Base-by-base conservation (phyloP, 2,329 filamentous ascomycete genomes). In the Exophiala mesophila region DNA sequence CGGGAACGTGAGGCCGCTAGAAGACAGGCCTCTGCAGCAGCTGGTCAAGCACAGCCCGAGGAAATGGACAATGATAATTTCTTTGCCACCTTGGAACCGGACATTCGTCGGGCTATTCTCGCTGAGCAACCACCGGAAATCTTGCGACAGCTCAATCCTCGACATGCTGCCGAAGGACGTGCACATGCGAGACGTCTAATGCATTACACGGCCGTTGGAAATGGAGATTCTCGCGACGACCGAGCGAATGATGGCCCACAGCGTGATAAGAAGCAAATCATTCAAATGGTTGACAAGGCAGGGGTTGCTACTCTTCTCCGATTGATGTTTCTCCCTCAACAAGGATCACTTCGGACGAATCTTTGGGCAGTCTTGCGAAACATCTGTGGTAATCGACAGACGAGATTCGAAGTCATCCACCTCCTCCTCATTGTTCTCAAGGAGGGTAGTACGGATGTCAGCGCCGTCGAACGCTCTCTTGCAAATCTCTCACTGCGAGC, bases 311-410 rank as follows among this genome's bases (percentile, higher is more conserved):
- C 92, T n/a, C 71, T 98, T 23, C 74, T 98, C 31, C 86, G 94
- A n/a, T 76, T 98, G 7, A 96, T 98, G 90, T 98, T 98, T 63
- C 88, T 97, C 56, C 85, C 87, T 35, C 87, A 96, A 53, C 86
- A 90, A 52, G 87, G 86, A 16, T 92, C 86, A 49, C 83, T 92
- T 36, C 86, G 88, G 53, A 80, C 76, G 49, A 85, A 88, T 46
- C 74, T 98, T 39, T 90, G 92, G 60, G 82, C 83, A 41, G 86
- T 98, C 39, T 81, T 98, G 38, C 80, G 87, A 49, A 88, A 95
- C 54, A 83, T 97, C 18, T 97, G 88, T 59, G 85, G 95, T 65
- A 98, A 98, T 61, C 83, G 88, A n/a, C 88, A 96, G 59, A 98
- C 92, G 59, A 81, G 92, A 24, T 81, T 89, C 3, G 92, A 98